phyloP scores from a whole-genome alignment of 2,329 filamentous ascomycete genomes.

The Nothomitra cinnamomea region DNA sequence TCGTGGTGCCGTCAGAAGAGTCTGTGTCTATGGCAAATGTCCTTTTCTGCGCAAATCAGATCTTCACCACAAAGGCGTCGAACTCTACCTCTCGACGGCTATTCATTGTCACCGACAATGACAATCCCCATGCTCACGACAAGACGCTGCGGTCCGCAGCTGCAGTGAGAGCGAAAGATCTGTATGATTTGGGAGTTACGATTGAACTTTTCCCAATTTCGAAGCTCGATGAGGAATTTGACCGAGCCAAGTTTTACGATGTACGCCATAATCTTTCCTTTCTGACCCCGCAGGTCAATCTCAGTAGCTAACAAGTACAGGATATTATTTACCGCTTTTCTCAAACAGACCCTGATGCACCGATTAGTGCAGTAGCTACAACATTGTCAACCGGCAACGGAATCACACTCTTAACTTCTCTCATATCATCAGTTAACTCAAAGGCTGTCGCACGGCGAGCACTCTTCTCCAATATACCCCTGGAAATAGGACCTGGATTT shows the following conservation, averaged over 20 bases:
- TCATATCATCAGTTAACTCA: constrained; percentile 79
- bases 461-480: constrained; percentile 68
- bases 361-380: constrained; percentile 34
- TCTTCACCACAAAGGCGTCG: constrained; percentile 86
- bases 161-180: constrained; percentile 75
- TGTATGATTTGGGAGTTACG: constrained; percentile 81
- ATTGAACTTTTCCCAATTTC: constrained; percentile 92
- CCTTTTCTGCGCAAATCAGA: constrained; percentile 86
- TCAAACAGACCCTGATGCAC: constrained; percentile 51
- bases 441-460: constrained; percentile 74
- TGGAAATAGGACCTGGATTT: constrained; percentile 73
- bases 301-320: constrained; percentile 26
- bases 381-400: constrained; percentile 56
- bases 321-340: constrained; percentile 77
- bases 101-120: constrained; percentile 94
- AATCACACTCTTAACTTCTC: constrained; percentile 57
- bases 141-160: constrained; percentile 60
- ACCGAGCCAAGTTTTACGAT: constrained; percentile 79
- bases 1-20: constrained; percentile 54
- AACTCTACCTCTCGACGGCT: constrained; percentile 85
- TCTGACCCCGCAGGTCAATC: background rate
- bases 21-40: constrained; percentile 71
- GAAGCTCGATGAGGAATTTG: constrained; percentile 51
- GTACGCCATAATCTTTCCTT: constrained; percentile 33
- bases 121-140: constrained; percentile 60